phyloP scores from a whole-genome alignment of 2,329 filamentous ascomycete genomes.

The Ophiostoma sp. region DNA sequence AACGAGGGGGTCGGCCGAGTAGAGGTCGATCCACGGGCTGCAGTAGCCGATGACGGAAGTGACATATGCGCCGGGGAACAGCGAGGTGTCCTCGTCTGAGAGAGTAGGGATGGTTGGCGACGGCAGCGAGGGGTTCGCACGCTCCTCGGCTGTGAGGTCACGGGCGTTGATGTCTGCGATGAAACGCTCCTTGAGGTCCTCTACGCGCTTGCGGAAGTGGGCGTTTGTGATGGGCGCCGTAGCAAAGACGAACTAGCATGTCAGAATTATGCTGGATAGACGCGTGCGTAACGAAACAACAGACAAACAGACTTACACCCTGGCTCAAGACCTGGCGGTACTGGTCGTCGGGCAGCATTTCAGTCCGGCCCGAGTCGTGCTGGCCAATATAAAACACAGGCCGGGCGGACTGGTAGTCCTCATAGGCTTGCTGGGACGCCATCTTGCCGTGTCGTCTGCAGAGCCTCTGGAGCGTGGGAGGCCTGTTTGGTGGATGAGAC shows the following conservation, averaged over 20 bases:
- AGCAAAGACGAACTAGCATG: slow-evolving; percentile 65
- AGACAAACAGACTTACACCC: slow-evolving; percentile 50
- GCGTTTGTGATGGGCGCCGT: slow-evolving; percentile 72
- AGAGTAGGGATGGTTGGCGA: slow-evolving; percentile 61
- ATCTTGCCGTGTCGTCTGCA: background rate
- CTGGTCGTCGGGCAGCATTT: slow-evolving; percentile 58
- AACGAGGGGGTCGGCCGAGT: slow-evolving; percentile 74
- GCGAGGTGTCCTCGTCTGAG: slow-evolving; percentile 70
- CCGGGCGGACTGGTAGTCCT: slow-evolving; percentile 31
- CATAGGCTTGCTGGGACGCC: slow-evolving; percentile 28
- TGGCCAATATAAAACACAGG: slow-evolving; percentile 64
- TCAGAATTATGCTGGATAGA: background rate
- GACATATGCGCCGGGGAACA: slow-evolving; percentile 63
- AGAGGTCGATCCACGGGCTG: slow-evolving; percentile 91
- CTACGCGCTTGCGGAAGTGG: slow-evolving; percentile 64
- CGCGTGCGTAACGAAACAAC: background rate
- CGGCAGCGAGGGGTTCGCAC: slow-evolving; percentile 43
- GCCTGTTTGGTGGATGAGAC: background rate
- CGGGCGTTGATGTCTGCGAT: slow-evolving; percentile 40
- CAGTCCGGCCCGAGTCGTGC: slow-evolving; percentile 60
- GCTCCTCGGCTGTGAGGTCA: slow-evolving; percentile 36
- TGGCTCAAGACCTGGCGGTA: slow-evolving; percentile 63
- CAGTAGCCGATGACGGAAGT: slow-evolving; percentile 70
- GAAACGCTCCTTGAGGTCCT: slow-evolving; percentile 56
- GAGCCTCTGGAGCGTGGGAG: background rate